Evolutionary conservation across 805 yeast species (phyloP), one percentile per base, ranked within the genome.

Genomic region (Kodamaea jinghongensis): DNA sequence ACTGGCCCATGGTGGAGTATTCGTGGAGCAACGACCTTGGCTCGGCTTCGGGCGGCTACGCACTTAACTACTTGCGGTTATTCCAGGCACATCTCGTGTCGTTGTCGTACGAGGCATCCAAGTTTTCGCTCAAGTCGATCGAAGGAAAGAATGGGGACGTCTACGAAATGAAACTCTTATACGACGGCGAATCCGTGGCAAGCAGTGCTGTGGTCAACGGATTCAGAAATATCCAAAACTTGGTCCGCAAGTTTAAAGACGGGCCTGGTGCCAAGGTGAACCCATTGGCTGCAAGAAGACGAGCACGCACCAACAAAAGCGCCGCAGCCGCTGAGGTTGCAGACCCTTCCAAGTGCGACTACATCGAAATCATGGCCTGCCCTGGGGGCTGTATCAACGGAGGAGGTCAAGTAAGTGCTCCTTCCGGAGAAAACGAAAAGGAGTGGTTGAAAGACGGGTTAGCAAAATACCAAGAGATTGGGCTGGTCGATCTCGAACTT

Each of bases 331-430:
- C 40, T 9, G 66, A 58, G 30, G 17, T 49, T 1, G 81, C 80
- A 0, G 90, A 86, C 43, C 84, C 91, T 1, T 61, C 76, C 23
- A 70, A 66, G 29, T 81, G 86, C 50, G 93, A 87, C 46, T 86
- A 84, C 50, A 86, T 91, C 4, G 99, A 93, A 54, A 84, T 93
- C 32, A 91, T 89, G 96, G 99, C 99, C 1, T 93, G 99, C 60
- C 99, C 99, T 4, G 89, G 87, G 20, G 99, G 99, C 1, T 93
- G 98, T 55, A 86, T 90, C 41, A 93, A 91, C 54, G 99, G 99
- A 8, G 98, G 99, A 15, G 99, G 99, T 0, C 90, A 89, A 52
- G 75, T 88, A 13, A 72, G 77, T 4, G 70, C 70, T 4, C 78
- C 79, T 0, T 47, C 51, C 1, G 71, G 57, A 4, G 49, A 49